Evolutionary conservation across 768 basidiomycete genomes (phyloP).

Genomic region (Leccinum barrowsii): DNA sequence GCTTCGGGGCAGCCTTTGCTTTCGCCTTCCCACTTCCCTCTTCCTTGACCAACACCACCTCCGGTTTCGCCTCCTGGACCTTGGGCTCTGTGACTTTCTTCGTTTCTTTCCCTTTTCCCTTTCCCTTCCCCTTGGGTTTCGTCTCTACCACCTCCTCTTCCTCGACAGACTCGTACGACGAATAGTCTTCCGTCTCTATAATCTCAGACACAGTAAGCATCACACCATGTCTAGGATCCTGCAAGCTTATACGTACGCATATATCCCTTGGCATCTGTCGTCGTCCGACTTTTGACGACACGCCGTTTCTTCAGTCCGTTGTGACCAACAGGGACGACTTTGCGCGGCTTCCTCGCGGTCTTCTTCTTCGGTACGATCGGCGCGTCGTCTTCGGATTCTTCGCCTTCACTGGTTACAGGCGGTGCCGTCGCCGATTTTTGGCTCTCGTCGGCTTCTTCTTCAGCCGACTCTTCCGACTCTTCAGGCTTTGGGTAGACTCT

Average conservation of each 20-base stretch:
- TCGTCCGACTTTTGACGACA: constrained; percentile 54
- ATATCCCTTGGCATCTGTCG: constrained; percentile 66
- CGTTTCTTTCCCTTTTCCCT: constrained; percentile 16
- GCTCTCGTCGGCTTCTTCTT: constrained; percentile 29
- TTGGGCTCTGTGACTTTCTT: constrained; percentile 17
- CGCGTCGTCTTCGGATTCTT: constrained; percentile 27
- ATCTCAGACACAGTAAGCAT: background rate
- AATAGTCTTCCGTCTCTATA: constrained; percentile 73
- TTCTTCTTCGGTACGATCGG: constrained; percentile 32
- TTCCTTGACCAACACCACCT: constrained; percentile 7
- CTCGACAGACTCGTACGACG: constrained; percentile 77
- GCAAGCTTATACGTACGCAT: constrained; percentile 46
- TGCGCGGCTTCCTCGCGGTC: constrained; percentile 45
- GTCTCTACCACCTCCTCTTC: constrained; percentile 38
- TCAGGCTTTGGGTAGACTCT: constrained; percentile 16
- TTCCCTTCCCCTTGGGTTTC: constrained; percentile 21
- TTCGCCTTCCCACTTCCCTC: constrained; percentile 18
- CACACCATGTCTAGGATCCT: background rate
- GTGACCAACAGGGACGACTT: constrained; percentile 64
- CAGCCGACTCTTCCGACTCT: constrained; percentile 23
- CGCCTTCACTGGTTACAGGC: constrained; percentile 26
- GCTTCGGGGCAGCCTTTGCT: constrained; percentile 14
- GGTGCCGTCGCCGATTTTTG: constrained; percentile 32
- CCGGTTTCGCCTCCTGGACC: constrained; percentile 16
- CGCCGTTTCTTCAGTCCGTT: constrained; percentile 78